These are phyloP conservation scores for Rhizopogon vinicolor DNA, from an alignment of 768 basidiomycete genomes.

Conservation along the genomic window DNA sequence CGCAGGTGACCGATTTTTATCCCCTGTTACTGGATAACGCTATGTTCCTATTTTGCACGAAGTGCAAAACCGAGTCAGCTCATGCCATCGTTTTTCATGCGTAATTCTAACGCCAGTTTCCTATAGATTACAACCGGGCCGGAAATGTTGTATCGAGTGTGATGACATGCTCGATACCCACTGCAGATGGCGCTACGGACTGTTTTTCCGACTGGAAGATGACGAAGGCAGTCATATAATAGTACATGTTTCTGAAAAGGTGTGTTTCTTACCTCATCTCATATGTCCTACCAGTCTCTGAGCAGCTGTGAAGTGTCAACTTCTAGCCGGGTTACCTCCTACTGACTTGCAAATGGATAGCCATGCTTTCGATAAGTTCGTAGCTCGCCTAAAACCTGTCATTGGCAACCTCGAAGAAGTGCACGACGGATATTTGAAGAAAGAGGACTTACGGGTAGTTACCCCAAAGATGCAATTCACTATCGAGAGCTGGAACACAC, in stretches of 20 bases:
- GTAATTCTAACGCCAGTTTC: background rate
- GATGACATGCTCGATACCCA: constrained; percentile 48
- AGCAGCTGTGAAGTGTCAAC: background rate
- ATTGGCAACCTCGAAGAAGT: constrained; percentile 44
- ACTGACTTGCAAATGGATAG: constrained; percentile 38
- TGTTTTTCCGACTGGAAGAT: constrained; percentile 52
- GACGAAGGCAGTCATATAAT: constrained; percentile 35
- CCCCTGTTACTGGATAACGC: constrained; percentile 47
- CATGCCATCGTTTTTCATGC: background rate
- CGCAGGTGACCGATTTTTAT: constrained; percentile 50
- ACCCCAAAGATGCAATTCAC: constrained; percentile 23
- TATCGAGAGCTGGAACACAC: constrained; percentile 25
- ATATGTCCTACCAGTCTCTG: background rate
- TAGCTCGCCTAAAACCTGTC: constrained; percentile 37
- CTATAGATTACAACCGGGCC: constrained; percentile 38
- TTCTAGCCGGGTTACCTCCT: constrained; percentile 14
- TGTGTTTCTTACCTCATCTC: constrained; percentile 11
- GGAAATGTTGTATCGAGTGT: constrained; percentile 47
- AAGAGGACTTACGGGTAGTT: constrained; percentile 15
- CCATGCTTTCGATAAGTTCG: constrained; percentile 32
- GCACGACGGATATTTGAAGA: constrained; percentile 26
- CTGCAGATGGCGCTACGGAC: constrained; percentile 41
- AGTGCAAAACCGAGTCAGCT: constrained; percentile 48
- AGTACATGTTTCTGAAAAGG: constrained; percentile 46
- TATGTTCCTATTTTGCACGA: constrained; percentile 44